These are phyloP conservation scores for Pyrenochaeta sp. DNA, from an alignment of 2,329 filamentous ascomycete species.

Conservation along the genomic window DNA sequence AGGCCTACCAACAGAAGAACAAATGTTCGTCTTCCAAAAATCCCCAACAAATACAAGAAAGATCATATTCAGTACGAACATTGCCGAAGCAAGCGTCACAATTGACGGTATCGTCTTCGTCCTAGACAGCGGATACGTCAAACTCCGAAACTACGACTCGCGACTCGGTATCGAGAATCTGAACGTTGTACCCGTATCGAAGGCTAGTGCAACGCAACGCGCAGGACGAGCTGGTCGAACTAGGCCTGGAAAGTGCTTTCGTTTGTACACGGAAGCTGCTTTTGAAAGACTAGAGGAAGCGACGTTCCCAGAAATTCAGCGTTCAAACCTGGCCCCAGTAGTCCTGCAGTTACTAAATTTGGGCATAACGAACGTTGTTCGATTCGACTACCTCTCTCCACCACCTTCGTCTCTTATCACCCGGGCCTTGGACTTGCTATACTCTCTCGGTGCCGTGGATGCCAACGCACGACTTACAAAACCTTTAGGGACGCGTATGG, in stretches of 20 bases:
- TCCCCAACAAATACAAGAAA: slow-evolving; percentile 84
- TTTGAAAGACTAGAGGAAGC: slow-evolving; percentile 73
- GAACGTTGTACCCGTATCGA: slow-evolving; percentile 82
- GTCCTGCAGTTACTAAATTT: slow-evolving; percentile 93
- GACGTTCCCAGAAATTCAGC: slow-evolving; percentile 89
- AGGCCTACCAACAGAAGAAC: slow-evolving; percentile 86
- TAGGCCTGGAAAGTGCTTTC: slow-evolving; percentile 90
- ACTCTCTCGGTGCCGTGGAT: slow-evolving; percentile 85
- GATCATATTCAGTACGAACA: slow-evolving; percentile 93
- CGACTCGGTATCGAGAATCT: slow-evolving; percentile 86
- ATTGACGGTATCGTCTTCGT: slow-evolving; percentile 90
- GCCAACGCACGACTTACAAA: slow-evolving; percentile 89
- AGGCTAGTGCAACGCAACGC: slow-evolving; percentile 90
- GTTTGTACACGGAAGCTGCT: slow-evolving; percentile 83
- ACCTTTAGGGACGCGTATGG: slow-evolving; percentile 89
- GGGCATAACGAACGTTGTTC: slow-evolving; percentile 91
- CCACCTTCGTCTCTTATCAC: slow-evolving; percentile 86
- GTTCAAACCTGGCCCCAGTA: slow-evolving; percentile 87
- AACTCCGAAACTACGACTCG: slow-evolving; percentile 86
- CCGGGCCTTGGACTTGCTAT: slow-evolving; percentile 87
- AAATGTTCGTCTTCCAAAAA: slow-evolving; percentile 93
- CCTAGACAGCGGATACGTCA: slow-evolving; percentile 89
- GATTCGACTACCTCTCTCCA: slow-evolving; percentile 87
- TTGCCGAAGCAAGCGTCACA: slow-evolving; percentile 96
- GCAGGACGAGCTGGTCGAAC: slow-evolving; percentile 91